Conservation (phyloP, 495 filamentous ascomycete species). For the Neurospora africana region DNA sequence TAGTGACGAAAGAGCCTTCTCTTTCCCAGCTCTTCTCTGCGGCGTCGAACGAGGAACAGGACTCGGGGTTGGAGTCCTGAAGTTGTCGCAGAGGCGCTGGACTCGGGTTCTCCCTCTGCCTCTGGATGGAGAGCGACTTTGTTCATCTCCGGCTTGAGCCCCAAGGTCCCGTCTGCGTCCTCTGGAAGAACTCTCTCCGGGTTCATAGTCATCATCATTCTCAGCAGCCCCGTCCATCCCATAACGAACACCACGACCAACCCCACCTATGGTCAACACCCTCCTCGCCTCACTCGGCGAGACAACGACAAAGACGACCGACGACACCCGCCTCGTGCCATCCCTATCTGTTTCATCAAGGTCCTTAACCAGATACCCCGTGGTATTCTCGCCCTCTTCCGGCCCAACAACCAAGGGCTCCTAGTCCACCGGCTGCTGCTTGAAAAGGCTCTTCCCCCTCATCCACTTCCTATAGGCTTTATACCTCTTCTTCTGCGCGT, state of each 20-base stretch:
- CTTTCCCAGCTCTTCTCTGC: slow-evolving; percentile 29
- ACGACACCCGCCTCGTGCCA: not conserved
- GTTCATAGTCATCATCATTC: not conserved
- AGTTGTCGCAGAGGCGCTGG: not conserved
- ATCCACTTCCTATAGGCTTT: slow-evolving; percentile 94
- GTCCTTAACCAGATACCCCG: not conserved
- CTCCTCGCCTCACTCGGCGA: not conserved
- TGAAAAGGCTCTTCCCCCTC: slow-evolving; percentile 84
- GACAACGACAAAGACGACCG: not conserved
- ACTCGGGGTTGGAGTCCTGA: not conserved
- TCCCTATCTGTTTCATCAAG: not conserved
- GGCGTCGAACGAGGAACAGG: not conserved
- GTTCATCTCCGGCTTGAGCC: not conserved
- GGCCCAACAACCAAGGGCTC: slow-evolving; percentile 8
- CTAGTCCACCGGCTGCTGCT: slow-evolving; percentile 67
- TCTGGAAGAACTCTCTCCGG: not conserved
- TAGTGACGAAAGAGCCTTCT: slow-evolving; percentile 33
- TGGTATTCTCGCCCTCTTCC: not conserved
- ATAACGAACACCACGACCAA: not conserved
- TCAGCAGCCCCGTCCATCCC: not conserved
- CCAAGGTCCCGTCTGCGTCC: not conserved
- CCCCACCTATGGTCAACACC: not conserved
- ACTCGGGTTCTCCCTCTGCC: not conserved
- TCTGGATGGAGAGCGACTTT: not conserved
- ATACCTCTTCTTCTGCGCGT: slow-evolving; percentile 81